phyloP scores from a whole-genome alignment of 306 rosid genomes.

The Biancaea sappan region DNA sequence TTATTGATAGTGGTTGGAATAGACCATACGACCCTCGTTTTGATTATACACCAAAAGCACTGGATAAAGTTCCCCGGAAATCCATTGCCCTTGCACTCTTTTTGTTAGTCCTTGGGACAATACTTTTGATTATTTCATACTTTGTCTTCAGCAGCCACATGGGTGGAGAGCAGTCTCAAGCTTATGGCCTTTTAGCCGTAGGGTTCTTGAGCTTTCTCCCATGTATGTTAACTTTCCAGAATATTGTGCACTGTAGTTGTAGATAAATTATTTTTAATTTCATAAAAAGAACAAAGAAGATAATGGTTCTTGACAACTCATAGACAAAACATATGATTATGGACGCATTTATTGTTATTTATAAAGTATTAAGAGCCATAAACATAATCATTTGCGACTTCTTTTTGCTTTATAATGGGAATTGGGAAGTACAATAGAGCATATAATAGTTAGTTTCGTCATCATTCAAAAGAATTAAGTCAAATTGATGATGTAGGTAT shows the following conservation, averaged over 20 bases:
- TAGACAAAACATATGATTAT: conserved; percentile 6
- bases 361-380: neutral
- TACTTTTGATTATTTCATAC: conserved; percentile 79
- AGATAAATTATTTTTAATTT: conserved; percentile 9
- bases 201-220: conserved; percentile 95
- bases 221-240: conserved; percentile 49
- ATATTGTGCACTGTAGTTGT: conserved; percentile 21
- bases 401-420: conserved; percentile 9
- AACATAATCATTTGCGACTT: neutral
- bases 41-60: conserved; percentile 74
- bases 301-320: neutral
- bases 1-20: conserved; percentile 33
- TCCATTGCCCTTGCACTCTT: conserved; percentile 87
- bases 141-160: conserved; percentile 90
- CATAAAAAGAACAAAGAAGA: neutral
- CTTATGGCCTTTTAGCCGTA: conserved; percentile 82
- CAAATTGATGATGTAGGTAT: conserved; percentile 17
- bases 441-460: neutral
- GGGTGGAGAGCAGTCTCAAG: conserved; percentile 93
- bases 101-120: conserved; percentile 69
- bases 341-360: conserved; percentile 23
- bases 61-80: conserved; percentile 93
- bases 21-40: conserved; percentile 78
- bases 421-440: conserved; percentile 23
- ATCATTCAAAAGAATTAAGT: conserved; percentile 5